These are phyloP conservation scores for Diaporthe humulicola DNA, from an alignment of 2,329 filamentous ascomycete species.

Conservation along the genomic window DNA sequence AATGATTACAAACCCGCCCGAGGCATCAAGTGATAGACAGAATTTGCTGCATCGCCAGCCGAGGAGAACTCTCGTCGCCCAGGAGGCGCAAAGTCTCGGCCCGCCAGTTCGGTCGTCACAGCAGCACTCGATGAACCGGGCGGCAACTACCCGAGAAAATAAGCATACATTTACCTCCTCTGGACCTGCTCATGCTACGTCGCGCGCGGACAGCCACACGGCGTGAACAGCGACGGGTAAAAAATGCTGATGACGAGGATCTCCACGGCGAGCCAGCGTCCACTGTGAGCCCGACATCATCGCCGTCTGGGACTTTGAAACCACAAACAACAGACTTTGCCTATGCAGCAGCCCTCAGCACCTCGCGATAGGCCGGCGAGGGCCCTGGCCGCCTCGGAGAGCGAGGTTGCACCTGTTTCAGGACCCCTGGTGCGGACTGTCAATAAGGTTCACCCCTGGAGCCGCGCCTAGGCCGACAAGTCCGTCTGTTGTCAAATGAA, in stretches of 20 bases:
- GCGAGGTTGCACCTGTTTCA: constrained; percentile 30
- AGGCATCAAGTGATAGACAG: neutral
- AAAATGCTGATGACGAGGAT: neutral
- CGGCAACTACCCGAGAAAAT: neutral
- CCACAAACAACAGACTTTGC: constrained; percentile 9
- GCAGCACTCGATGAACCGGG: neutral
- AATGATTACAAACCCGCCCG: neutral
- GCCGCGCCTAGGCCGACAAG: constrained; percentile 11
- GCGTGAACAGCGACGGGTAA: neutral
- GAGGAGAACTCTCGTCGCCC: neutral
- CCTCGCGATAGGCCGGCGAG: constrained; percentile 9
- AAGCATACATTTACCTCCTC: constrained; percentile 22
- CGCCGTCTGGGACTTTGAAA: constrained; percentile 8
- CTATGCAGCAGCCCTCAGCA: neutral
- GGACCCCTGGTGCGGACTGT: constrained; percentile 8
- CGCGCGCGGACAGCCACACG: neutral
- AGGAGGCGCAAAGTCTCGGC: neutral
- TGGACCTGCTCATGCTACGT: neutral
- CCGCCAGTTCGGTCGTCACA: constrained; percentile 1
- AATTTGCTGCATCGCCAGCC: neutral
- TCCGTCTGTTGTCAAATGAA: constrained; percentile 26
- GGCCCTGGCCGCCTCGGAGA: neutral
- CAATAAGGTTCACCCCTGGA: constrained; percentile 23
- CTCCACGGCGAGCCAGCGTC: neutral
- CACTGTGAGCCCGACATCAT: neutral